These are phyloP conservation scores for Xylariaceae sp. DNA, from an alignment of 2,329 filamentous ascomycete genomes.

Conservation along the genomic window DNA sequence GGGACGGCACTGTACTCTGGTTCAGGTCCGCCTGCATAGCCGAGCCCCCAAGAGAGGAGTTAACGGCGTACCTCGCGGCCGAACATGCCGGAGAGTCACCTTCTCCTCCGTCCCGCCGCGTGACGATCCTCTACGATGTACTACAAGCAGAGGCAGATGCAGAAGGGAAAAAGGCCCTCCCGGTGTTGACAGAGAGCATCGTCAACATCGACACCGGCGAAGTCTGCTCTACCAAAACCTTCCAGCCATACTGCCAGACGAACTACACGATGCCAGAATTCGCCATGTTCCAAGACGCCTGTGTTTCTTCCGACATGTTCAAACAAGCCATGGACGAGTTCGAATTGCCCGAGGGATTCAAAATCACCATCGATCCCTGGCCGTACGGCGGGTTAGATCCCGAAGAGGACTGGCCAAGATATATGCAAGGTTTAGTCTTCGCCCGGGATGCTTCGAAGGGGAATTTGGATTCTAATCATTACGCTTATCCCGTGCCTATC, in stretches of 20 bases:
- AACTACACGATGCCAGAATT: slow-evolving; percentile 40
- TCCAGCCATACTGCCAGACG: slow-evolving; percentile 33
- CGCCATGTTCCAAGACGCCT: slow-evolving; percentile 36
- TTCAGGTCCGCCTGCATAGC: slow-evolving; percentile 27
- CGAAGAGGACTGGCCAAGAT: slow-evolving; percentile 38
- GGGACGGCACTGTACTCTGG: slow-evolving; percentile 20
- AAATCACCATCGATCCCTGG: slow-evolving; percentile 55
- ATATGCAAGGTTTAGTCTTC: slow-evolving; percentile 50
- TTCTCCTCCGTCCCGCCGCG: slow-evolving; percentile 35
- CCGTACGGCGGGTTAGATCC: slow-evolving; percentile 55
- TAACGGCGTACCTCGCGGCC: slow-evolving; percentile 24
- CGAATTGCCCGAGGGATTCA: slow-evolving; percentile 41
- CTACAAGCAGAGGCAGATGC: slow-evolving; percentile 30
- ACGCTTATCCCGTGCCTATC: slow-evolving; percentile 57
- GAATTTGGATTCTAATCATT: slow-evolving; percentile 57
- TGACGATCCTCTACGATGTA: slow-evolving; percentile 44
- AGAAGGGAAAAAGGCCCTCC: too few species aligned
- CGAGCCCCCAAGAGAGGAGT: slow-evolving; percentile 27
- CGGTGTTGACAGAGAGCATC: slow-evolving; percentile 36
- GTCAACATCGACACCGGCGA: slow-evolving; percentile 35
- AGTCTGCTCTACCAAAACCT: slow-evolving; percentile 27
- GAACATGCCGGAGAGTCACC: slow-evolving; percentile 28
- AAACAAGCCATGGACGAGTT: slow-evolving; percentile 46
- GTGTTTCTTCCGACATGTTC: slow-evolving; percentile 42
- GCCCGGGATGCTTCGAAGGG: slow-evolving; percentile 39